Percentiles rank a stretch among this genome's conserved stretches.
Evolutionary conservation across 2,329 filamentous ascomycete genomes (phyloP).

Genomic region (Hypoxylon sp.): DNA sequence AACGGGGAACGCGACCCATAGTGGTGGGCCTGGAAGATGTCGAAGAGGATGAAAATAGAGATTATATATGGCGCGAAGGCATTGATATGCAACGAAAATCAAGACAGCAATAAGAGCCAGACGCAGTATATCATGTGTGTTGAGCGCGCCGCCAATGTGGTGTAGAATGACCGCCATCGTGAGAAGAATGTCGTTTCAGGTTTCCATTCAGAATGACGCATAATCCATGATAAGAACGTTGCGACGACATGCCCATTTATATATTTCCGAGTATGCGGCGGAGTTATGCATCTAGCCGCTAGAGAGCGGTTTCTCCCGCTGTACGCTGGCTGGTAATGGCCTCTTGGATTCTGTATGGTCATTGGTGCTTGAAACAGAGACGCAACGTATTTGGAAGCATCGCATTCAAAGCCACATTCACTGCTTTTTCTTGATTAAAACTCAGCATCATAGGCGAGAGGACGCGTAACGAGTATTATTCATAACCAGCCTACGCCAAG

Average conservation of each 20-base stretch:
- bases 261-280: neutral
- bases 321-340: too few species aligned
- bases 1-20: conserved; percentile 48
- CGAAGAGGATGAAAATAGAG: conserved; percentile 52
- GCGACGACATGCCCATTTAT: neutral
- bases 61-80: conserved; percentile 44
- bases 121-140: conserved; percentile 3
- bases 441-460: neutral
- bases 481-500: neutral
- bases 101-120: conserved; percentile 8
- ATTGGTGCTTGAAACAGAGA: neutral
- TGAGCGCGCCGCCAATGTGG: conserved; percentile 21
- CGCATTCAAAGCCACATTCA: neutral
- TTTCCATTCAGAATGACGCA: neutral
- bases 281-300: conserved; percentile 4
- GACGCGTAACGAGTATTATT: neutral
- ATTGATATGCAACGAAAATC: conserved; percentile 32
- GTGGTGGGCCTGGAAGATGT: conserved; percentile 47
- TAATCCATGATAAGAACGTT: neutral
- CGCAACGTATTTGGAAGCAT: neutral
- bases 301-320: neutral
- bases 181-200: conserved; percentile 5
- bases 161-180: conserved; percentile 36
- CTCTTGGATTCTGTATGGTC: neutral
- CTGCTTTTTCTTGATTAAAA: neutral